Evolutionary conservation across 495 filamentous ascomycete species (phyloP), one percentile per base, ranked within the genome.

Genomic region (Daldinia loculata): DNA sequence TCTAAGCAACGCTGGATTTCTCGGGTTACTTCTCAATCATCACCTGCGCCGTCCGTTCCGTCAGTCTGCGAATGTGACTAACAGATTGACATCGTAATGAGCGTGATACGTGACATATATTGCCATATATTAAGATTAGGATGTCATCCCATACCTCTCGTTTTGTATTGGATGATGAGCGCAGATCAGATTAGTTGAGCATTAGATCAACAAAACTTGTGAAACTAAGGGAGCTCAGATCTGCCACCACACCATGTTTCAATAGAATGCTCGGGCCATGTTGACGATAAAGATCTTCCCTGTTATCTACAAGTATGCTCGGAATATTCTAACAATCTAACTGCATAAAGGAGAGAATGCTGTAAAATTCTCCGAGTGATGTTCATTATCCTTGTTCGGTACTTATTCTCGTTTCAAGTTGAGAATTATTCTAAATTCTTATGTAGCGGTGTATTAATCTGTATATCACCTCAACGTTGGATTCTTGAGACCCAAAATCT

Each of bases 211-310:
- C 43, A 9, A 48, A 48, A 48, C 19, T 4, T 24, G 43, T 48
- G 43, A 48, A 48, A 48, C 43, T 48, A 48, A 48, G 19, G 43
- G 43, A 45, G 61, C 32, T 50, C 45, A 45, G 29, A 55, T 67
- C 60, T 63, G 58, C 41, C 39, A 57, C 59, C 39, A 72, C 65
- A 68, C 61, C 56, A 72, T 39, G 64, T 68, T 72, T 72, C 60
- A 65, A 72, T 38, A 24, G 56, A 11, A 15, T 57, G 70, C 70
- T 69, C 66, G 38, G 70, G 59, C 66, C 70, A 48, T 48, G 43
- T 24, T 48, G 43, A 48, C 43, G 4, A 48, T 11, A 4, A 24
- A 48, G 17, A 48, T 48, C 19, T 48, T 24, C 17, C 34, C 34
- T 48, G n/a, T 48, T 48, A 8, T 4, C 6, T 9, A 48, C 1